Evolutionary conservation across 768 basidiomycete species (phyloP), one percentile per base, ranked within the genome.

Genomic region (Psilocybe subaeruginosa): DNA sequence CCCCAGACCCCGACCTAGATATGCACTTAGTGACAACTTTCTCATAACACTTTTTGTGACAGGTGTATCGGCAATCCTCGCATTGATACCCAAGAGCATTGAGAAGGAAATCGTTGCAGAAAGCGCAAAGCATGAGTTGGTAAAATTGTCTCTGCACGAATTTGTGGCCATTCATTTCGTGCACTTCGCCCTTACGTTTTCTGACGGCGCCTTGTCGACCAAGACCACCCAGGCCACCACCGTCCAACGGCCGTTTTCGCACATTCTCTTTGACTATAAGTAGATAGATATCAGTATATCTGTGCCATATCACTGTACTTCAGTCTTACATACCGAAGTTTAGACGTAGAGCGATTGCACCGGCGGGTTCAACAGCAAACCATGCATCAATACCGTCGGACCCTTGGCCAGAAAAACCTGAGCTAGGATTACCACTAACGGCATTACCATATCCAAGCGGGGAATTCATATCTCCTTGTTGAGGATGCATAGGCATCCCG

Each of bases 21-120:
- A 99, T 98, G 80, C 97, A 99, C 76, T 99, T 99, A 4, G 97
- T 99, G 67, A 99, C 95, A 19, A 99, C 97, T 74, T 99, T 98
- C 70, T 96, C 93, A 72, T 96, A 97, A 72, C 97, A 99, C 72
- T 97, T 97, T 82, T 96, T 97, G 83, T 99, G 97, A 76, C 97
- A 99, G 2, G 94, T 95, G 75, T 99, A 99, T 64, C 95, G 90
- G 74, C 97, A 99, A 73, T 99, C 97, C 71, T 99, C 97, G 81
- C 97, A 99, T 77, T 98, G 97, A 76, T 95, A 97, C n/a, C 97
- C 97, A 61, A 91, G 82, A 2, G 95, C 97, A 64, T 99, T 98
- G 73, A 98, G 91, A 59, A 99, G 82, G 80, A 99, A 99, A 70
- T 99, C 97, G 77, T 87, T 90, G 79, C 97, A 99, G 76, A 97